These are phyloP conservation scores for Acorus calamus DNA, from an alignment of 106 monocot species.

Conservation along the genomic window DNA sequence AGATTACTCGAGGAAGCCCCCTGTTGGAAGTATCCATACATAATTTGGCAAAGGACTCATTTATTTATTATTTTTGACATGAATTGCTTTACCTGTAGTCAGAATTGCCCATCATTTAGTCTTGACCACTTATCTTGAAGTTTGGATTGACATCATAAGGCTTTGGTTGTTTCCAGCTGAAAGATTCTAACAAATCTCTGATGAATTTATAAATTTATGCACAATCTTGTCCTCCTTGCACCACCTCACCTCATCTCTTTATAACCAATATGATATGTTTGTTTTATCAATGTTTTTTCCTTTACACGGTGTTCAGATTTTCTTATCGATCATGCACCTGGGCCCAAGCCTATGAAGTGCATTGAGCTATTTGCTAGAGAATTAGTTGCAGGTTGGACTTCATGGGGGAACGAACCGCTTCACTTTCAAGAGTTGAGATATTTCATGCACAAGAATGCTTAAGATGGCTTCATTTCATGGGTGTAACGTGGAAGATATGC, in stretches of 20 bases:
- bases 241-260: too few relatives aligned
- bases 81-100: too few relatives aligned
- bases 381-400: conserved; percentile 63
- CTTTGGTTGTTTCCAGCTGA: neutral
- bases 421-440: conserved; percentile 66
- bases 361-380: conserved; percentile 91
- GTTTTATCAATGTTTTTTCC: conserved; percentile 13
- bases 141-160: too few relatives aligned
- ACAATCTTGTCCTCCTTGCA: too few relatives aligned
- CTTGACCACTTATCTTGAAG: too few relatives aligned
- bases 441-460: conserved; percentile 21
- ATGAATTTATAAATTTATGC: too few relatives aligned
- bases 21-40: conserved; percentile 74
- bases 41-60: neutral
- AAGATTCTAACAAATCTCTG: too few relatives aligned
- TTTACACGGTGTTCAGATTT: conserved; percentile 43
- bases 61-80: neutral
- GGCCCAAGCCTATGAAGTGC: conserved; percentile 54
- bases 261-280: too few relatives aligned
- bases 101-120: too few relatives aligned
- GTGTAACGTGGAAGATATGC: too few relatives aligned
- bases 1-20: conserved; percentile 86
- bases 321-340: conserved; percentile 56
- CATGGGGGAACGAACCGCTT: conserved; percentile 92
- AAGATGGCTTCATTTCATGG: too few relatives aligned